phyloP scores from a whole-genome alignment of 306 rosid genomes.

The Vigna mungo region DNA sequence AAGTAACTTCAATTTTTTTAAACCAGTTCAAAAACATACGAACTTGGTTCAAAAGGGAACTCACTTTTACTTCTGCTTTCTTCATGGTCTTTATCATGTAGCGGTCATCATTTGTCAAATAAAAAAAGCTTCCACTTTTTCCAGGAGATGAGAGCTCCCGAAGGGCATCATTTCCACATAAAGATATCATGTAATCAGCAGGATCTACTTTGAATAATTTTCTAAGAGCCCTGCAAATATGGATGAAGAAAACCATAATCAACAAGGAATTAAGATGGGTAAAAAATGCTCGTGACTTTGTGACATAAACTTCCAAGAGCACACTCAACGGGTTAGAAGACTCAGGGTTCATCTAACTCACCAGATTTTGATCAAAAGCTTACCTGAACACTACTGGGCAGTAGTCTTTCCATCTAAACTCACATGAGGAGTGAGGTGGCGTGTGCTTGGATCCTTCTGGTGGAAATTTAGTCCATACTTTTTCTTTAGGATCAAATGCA shows the following conservation, averaged over 20 bases:
- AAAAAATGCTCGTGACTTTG: conserved; percentile 2
- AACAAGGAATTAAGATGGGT: background rate
- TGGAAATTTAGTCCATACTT: conserved; percentile 97
- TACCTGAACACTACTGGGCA: conserved; percentile 98
- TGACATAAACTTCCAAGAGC: conserved; percentile 21
- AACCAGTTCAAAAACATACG: conserved; percentile 20
- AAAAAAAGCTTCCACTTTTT: conserved; percentile 98
- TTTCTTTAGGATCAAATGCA: conserved; percentile 93
- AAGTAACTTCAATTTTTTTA: background rate
- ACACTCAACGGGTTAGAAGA: conserved; percentile 22
- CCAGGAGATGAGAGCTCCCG: conserved; percentile 99
- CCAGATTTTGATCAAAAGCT: conserved; percentile 37
- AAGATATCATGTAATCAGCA: conserved; percentile 97
- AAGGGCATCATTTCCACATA: conserved; percentile 96
- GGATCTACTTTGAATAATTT: conserved; percentile 95
- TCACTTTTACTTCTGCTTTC: conserved; percentile 93
- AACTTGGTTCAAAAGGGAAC: conserved; percentile 37
- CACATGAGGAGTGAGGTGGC: conserved; percentile 89
- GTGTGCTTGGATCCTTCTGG: conserved; percentile 98
- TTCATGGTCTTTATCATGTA: conserved; percentile 99
- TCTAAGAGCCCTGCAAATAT: conserved; percentile 83
- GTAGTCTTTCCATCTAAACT: conserved; percentile 97
- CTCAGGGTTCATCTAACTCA: background rate
- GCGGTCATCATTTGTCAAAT: conserved; percentile 92
- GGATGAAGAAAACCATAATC: conserved; percentile 35